A percentile compares a stretch with the other conserved stretches of the same genome.
phyloP scores from a whole-genome alignment of 2,329 filamentous ascomycete species.

The Nemania bipapillata region DNA sequence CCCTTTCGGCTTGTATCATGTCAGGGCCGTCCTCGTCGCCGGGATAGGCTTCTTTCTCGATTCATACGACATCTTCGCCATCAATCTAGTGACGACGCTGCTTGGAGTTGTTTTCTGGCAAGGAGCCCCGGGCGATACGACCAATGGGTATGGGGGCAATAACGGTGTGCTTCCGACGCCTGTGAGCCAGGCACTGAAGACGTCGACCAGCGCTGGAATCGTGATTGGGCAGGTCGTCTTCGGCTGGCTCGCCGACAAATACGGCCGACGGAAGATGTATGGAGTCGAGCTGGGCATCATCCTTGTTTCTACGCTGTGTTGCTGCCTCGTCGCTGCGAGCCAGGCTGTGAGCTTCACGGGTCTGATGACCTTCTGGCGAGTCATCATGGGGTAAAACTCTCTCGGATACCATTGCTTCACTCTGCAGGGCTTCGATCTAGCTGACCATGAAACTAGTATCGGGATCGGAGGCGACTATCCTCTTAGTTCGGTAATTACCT shows the following conservation, averaged over 20 bases:
- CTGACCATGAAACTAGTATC: conserved; percentile 60
- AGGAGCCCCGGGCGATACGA: conserved; percentile 52
- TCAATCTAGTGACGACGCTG: conserved; percentile 76
- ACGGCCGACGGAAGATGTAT: conserved; percentile 84
- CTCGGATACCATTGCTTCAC: neutral
- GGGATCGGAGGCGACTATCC: conserved; percentile 87
- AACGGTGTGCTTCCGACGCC: conserved; percentile 68
- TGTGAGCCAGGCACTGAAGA: conserved; percentile 80
- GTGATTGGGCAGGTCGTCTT: conserved; percentile 81
- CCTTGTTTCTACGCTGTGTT: conserved; percentile 75
- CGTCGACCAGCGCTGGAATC: conserved; percentile 82
- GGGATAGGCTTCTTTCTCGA: conserved; percentile 87
- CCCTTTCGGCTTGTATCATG: conserved; percentile 79
- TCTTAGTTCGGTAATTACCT: conserved; percentile 80
- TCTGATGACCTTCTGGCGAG: conserved; percentile 77
- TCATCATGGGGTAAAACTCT: conserved; percentile 69
- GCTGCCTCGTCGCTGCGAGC: conserved; percentile 71
- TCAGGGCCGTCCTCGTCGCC: conserved; percentile 78
- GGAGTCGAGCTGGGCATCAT: conserved; percentile 80
- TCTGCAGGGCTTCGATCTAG: neutral
- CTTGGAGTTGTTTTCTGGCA: conserved; percentile 82
- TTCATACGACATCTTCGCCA: conserved; percentile 83
- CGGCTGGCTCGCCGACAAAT: conserved; percentile 78
- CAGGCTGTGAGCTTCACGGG: conserved; percentile 68
- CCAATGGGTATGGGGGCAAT: conserved; percentile 62